These are phyloP conservation scores for Schwanniomyces polymorphus DNA, from an alignment of 805 yeast genomes.

Conservation along the genomic window DNA sequence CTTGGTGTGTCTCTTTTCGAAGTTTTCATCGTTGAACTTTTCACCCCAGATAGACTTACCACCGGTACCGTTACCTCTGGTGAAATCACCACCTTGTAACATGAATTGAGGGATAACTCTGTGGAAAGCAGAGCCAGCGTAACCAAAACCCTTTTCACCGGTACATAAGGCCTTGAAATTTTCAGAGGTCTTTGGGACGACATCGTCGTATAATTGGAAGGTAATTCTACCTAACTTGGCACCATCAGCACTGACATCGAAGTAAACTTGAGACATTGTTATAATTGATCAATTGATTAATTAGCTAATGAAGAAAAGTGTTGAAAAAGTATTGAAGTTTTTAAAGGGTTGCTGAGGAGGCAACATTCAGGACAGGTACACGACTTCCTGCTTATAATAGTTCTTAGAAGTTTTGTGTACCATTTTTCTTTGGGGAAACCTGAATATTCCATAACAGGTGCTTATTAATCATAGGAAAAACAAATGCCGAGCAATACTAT, in stretches of 20 bases:
- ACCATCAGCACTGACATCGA: conserved; percentile 81
- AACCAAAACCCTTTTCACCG: conserved; percentile 94
- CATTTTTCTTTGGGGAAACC: neutral
- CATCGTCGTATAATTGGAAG: conserved; percentile 64
- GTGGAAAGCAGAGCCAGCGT: conserved; percentile 87
- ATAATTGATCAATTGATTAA: neutral
- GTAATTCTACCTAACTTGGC: conserved; percentile 73
- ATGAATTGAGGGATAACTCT: conserved; percentile 95
- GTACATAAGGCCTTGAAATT: conserved; percentile 81
- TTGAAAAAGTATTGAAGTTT: neutral
- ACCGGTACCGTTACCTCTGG: conserved; percentile 83
- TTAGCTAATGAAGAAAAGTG: neutral
- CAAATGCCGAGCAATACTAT: neutral
- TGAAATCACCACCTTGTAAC: conserved; percentile 77
- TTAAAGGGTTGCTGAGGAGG: conserved; percentile 1
- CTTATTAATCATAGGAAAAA: neutral
- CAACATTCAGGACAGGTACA: neutral
- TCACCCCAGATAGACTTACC: conserved; percentile 85
- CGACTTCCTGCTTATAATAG: neutral
- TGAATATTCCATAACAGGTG: neutral
- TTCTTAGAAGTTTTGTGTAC: neutral
- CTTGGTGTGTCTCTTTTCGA: conserved; percentile 67
- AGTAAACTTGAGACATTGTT: conserved; percentile 69
- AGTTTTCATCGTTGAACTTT: conserved; percentile 68
- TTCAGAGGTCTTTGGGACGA: conserved; percentile 74